These are phyloP conservation scores for Haplosporangium sp. DNA, from an alignment of 371 early-diverging fungal species.

Conservation along the genomic window DNA sequence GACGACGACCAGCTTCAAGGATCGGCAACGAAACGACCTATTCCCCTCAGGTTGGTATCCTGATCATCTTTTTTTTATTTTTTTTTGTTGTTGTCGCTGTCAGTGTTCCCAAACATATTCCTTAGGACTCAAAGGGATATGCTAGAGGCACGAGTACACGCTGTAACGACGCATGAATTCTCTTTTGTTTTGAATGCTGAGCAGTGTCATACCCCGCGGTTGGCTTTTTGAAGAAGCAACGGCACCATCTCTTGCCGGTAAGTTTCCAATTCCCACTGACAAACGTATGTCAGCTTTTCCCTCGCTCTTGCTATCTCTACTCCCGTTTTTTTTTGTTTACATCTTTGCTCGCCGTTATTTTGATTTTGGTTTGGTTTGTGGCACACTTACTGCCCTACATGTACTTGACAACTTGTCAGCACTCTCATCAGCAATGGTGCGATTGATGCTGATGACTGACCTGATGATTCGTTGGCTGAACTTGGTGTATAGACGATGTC, in stretches of 20 bases:
- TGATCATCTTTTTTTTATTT: neutral
- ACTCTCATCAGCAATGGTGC: too few relatives aligned
- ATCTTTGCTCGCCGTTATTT: constrained; percentile 3
- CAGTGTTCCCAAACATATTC: too few relatives aligned
- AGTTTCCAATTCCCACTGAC: neutral
- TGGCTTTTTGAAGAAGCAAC: constrained; percentile 51
- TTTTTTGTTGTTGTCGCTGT: neutral
- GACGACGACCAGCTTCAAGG: constrained; percentile 39
- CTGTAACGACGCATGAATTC: constrained; percentile 43
- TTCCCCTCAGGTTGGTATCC: constrained; percentile 57
- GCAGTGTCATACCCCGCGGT: constrained; percentile 53
- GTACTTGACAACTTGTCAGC: constrained; percentile 4
- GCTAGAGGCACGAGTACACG: constrained; percentile 10
- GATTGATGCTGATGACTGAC: too few relatives aligned
- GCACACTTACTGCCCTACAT: constrained; percentile 1
- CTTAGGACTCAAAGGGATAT: neutral
- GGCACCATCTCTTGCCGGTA: constrained; percentile 37
- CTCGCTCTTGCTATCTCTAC: neutral
- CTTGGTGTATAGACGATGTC: constrained; percentile 25
- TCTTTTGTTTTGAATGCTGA: constrained; percentile 37
- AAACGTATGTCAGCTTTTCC: neutral
- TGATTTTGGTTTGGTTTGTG: constrained; percentile 18
- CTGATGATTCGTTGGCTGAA: too few relatives aligned
- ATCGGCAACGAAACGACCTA: constrained; percentile 53
- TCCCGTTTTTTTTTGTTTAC: neutral